Percentiles rank a stretch among this genome's conserved stretches.
phyloP scores from a whole-genome alignment of 139 green algal genomes.

The Micractinium conductrix region DNA sequence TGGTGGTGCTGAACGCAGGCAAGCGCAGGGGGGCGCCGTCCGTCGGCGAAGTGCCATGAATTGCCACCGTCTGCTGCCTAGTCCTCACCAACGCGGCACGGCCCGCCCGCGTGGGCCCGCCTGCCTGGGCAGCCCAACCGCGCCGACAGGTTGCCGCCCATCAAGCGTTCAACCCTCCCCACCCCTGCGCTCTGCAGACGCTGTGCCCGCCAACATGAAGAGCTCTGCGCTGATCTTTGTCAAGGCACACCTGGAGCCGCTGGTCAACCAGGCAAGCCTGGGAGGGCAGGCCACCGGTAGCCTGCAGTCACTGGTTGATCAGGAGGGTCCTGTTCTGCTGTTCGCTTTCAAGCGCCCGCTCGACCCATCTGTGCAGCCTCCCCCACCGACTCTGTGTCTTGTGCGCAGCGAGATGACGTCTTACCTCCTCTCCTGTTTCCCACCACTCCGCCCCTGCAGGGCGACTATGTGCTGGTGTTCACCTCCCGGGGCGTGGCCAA shows the following conservation, averaged over 20 bases:
- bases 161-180: too few relatives aligned
- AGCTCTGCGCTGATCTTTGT: constrained; percentile 35
- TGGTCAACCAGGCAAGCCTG: constrained; percentile 63
- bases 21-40: not conserved
- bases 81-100: not conserved
- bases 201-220: constrained; percentile 59
- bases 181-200: too few relatives aligned
- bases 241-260: constrained; percentile 58
- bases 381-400: too few relatives aligned
- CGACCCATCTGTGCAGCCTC: too few relatives aligned
- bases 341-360: too few relatives aligned
- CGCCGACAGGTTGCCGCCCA: not conserved
- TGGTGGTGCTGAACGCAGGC: constrained; percentile 75
- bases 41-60: not conserved
- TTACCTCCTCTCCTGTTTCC: not conserved
- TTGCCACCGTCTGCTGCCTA: not conserved
- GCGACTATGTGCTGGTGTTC: constrained; percentile 59
- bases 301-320: too few relatives aligned
- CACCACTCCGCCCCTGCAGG: not conserved
- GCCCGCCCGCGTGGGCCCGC: not conserved
- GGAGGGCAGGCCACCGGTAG: too few relatives aligned
- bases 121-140: not conserved
- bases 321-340: too few relatives aligned
- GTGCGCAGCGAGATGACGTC: too few relatives aligned
- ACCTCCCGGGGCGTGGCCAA: constrained; percentile 39